A percentile compares a stretch with the other conserved stretches of the same genome.
Conservation (phyloP, 306 rosid species). For the Cucurbita maxima region DNA sequence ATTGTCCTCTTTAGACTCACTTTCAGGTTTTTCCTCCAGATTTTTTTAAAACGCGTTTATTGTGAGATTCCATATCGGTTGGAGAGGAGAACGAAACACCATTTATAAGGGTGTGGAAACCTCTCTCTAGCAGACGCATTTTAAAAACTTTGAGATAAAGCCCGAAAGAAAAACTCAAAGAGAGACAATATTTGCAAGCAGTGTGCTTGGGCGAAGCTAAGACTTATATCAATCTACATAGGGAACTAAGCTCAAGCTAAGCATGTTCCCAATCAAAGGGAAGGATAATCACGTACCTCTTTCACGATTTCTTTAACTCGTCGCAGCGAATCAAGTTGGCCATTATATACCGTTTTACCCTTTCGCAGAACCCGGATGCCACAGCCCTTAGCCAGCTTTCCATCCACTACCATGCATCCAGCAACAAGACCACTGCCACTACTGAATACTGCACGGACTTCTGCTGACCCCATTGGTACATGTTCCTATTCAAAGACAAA, state of each 20-base stretch:
- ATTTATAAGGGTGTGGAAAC: too few relatives aligned
- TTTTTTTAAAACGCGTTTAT: too few relatives aligned
- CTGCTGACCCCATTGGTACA: slow-evolving; percentile 63
- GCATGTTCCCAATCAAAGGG: not conserved
- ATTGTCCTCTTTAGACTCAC: too few relatives aligned
- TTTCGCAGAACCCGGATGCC: slow-evolving; percentile 68
- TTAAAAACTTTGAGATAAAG: too few relatives aligned
- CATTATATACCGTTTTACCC: slow-evolving; percentile 45
- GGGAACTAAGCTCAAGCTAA: not conserved
- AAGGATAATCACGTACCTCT: slow-evolving; percentile 41
- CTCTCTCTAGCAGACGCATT: too few relatives aligned
- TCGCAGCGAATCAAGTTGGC: slow-evolving; percentile 70
- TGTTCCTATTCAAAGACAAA: slow-evolving; percentile 48
- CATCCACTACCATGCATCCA: slow-evolving; percentile 83
- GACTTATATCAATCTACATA: not conserved
- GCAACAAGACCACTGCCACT: slow-evolving; percentile 95
- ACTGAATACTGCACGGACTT: slow-evolving; percentile 74
- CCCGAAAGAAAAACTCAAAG: too few relatives aligned
- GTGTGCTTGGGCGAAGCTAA: too few relatives aligned
- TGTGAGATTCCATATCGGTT: too few relatives aligned
- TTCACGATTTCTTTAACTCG: slow-evolving; percentile 83
- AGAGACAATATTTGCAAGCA: too few relatives aligned
- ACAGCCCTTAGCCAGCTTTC: slow-evolving; percentile 59
- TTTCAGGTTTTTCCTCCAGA: too few relatives aligned
- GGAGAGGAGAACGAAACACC: too few relatives aligned